Evolutionary conservation across 306 rosid species (phyloP).

Genomic region (Trifolium fragiferum): DNA sequence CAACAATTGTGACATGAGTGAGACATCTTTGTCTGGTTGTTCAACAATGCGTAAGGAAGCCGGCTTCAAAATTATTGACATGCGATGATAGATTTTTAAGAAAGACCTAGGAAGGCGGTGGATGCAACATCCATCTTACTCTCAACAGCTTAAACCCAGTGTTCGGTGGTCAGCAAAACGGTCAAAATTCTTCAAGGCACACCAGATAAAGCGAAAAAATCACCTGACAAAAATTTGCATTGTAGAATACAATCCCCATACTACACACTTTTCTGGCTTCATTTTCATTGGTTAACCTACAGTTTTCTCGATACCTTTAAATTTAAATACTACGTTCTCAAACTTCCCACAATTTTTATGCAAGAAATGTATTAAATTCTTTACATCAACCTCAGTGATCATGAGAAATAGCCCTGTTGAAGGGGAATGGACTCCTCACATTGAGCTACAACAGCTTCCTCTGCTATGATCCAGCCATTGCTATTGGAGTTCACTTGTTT

Average conservation of each 20-base stretch:
- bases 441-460: conserved; percentile 74
- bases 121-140: conserved; percentile 20
- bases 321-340: background rate
- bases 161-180: background rate
- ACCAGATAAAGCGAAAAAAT: conserved; percentile 1
- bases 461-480: conserved; percentile 65
- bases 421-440: conserved; percentile 52
- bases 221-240: conserved; percentile 18
- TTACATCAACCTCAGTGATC: conserved; percentile 10
- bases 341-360: conserved; percentile 3
- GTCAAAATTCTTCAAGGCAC: conserved; percentile 5
- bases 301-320: background rate
- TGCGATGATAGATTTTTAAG: background rate
- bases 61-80: conserved; percentile 11
- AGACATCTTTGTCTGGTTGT: background rate
- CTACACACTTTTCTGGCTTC: background rate
- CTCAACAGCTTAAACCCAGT: background rate
- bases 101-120: background rate
- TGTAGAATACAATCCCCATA: conserved; percentile 26
- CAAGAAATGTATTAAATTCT: conserved; percentile 5
- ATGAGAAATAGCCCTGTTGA: conserved; percentile 46
- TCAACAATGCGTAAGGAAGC: background rate
- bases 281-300: conserved; percentile 16
- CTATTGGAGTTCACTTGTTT: conserved; percentile 44
- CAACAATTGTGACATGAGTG: background rate